Conservation (phyloP, 225 moss, liverwort and hornwort species). For the Marchantia polymorpha region DNA sequence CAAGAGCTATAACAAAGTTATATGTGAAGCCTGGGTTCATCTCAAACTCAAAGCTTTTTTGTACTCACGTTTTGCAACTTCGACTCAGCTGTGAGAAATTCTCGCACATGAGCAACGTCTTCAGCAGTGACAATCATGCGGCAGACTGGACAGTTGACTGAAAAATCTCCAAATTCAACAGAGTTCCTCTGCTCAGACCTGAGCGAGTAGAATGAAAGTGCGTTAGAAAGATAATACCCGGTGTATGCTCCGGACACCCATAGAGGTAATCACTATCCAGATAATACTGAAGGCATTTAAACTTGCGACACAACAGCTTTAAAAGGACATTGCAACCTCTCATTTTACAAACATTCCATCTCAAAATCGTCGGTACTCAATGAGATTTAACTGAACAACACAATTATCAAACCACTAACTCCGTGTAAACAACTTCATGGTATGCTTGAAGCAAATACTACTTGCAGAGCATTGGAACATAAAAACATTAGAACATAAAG, state of each 20-base stretch:
- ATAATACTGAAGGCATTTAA: not conserved
- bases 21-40: no score
- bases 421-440: no score
- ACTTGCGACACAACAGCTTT: not conserved
- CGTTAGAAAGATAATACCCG: not conserved
- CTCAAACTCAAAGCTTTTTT: no score
- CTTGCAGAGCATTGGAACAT: no score
- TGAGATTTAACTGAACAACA: not conserved
- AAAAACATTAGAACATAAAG: no score
- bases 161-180: constrained; percentile 11
- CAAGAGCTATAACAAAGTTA: no score
- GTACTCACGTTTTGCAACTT: constrained; percentile 29
- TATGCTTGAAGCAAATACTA: not conserved
- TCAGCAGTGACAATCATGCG: constrained; percentile 39
- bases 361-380: no score
- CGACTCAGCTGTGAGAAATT: constrained; percentile 25
- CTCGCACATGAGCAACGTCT: constrained; percentile 46
- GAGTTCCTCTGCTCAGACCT: constrained; percentile 21
- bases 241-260: not conserved
- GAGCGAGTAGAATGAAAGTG: not conserved
- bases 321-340: no score
- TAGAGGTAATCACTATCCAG: not conserved
- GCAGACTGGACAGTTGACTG: constrained; percentile 51
- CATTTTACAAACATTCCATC: no score
- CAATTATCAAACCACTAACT: no score